These are phyloP conservation scores for Euphrasia confusa DNA, from an alignment of 257 asterid species.

Conservation along the genomic window DNA sequence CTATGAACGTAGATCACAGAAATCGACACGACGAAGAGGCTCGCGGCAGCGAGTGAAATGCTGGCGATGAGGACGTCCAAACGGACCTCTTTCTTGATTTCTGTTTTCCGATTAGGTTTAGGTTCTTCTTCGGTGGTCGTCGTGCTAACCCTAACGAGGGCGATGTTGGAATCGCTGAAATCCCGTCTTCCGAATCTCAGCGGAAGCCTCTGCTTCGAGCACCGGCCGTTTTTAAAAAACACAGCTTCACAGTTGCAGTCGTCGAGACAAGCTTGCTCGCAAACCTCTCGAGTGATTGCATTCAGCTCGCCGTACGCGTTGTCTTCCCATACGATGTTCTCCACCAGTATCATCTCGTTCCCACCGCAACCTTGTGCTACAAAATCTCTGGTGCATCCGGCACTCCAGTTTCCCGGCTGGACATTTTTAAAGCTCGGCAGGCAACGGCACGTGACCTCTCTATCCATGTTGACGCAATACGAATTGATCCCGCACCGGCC, in stretches of 20 bases:
- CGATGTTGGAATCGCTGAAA: constrained; percentile 10
- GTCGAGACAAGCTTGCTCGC: constrained; percentile 35
- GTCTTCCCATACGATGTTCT: constrained; percentile 31
- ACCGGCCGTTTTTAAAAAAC: constrained; percentile 16
- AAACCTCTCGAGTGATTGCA: constrained; percentile 22
- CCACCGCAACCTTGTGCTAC: constrained; percentile 28
- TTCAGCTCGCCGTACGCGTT: constrained; percentile 11
- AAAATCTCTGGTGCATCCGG: constrained; percentile 34
- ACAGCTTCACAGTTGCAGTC: constrained; percentile 57
- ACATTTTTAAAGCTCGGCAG: constrained; percentile 41
- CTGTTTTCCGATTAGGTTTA: neutral
- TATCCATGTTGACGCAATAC: constrained; percentile 31
- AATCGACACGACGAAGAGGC: constrained; percentile 27
- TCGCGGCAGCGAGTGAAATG: constrained; percentile 22
- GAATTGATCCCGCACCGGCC: constrained; percentile 52
- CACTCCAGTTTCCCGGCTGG: constrained; percentile 28
- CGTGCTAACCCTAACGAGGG: constrained; percentile 30
- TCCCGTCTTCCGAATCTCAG: constrained; percentile 38
- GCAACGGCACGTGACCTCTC: constrained; percentile 24
- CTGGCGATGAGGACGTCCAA: constrained; percentile 25
- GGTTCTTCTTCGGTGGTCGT: neutral
- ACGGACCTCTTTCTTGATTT: constrained; percentile 18
- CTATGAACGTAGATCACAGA: constrained; percentile 20
- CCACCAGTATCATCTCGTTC: constrained; percentile 19
- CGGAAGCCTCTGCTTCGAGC: constrained; percentile 52